Conservation (phyloP, 495 filamentous ascomycete species). For the Daldinia grandis region DNA sequence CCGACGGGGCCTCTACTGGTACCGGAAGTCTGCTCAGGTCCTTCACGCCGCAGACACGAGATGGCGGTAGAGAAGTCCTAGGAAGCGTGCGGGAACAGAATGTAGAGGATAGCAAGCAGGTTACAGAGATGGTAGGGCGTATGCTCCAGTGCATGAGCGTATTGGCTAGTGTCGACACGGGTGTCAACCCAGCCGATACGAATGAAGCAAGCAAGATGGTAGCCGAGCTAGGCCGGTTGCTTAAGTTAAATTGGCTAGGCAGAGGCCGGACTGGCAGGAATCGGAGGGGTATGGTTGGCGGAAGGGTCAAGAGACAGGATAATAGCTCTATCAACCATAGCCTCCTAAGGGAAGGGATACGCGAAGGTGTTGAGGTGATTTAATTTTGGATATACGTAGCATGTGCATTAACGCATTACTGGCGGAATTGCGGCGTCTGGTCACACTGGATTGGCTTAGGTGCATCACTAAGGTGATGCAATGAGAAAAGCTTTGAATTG, state of each 20-base stretch:
- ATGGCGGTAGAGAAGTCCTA: conserved; percentile 41
- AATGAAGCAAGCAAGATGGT: conserved; percentile 82
- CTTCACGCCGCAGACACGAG: conserved; percentile 59
- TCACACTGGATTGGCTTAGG: background rate
- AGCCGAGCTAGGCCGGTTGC: conserved; percentile 79
- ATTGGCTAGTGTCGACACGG: conserved; percentile 70
- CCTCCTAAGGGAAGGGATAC: conserved; percentile 37
- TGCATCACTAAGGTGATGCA: background rate
- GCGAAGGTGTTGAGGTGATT: conserved; percentile 40
- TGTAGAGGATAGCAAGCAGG: conserved; percentile 76
- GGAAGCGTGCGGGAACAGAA: conserved; percentile 55
- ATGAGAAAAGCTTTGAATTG: background rate
- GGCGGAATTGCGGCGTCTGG: background rate
- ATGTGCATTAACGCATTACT: background rate
- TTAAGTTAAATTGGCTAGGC: conserved; percentile 97
- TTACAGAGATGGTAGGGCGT: conserved; percentile 92
- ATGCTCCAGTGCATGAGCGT: conserved; percentile 98
- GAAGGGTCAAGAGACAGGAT: conserved; percentile 49
- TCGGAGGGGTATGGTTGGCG: conserved; percentile 81
- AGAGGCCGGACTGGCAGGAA: conserved; percentile 89
- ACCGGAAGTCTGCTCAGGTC: conserved; percentile 61
- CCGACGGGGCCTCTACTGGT: conserved; percentile 52
- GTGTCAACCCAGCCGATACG: conserved; percentile 37
- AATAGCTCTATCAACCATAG: conserved; percentile 25
- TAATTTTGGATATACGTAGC: conserved; percentile 15